Base-by-base conservation (phyloP, 2,329 filamentous ascomycete species). In the Alternaria ventricosa region DNA sequence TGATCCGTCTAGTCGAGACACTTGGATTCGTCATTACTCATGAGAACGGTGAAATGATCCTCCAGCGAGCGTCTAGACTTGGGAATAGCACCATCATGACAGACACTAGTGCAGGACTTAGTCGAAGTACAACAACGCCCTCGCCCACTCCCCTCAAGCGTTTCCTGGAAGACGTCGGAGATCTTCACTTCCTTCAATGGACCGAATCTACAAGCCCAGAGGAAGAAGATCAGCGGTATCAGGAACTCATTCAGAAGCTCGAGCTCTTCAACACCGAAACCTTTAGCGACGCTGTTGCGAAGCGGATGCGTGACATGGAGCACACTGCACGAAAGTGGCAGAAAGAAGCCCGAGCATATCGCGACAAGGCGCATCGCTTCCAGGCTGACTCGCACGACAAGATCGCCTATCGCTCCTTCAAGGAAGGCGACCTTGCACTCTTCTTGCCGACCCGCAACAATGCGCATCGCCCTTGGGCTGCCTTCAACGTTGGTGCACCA, bases 381-480 rank as follows among this genome's bases (percentile, higher is more conserved):
- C 92, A 96, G 69, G 91, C 90, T 73, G 96, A 98, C 74, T 90
- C 93, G 0, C 93, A 97, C 72, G 93, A 97, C 71, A 98, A 98
- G 84, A 97, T 99, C 75, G 94, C 96, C 3, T 97, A 96, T 78
- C 91, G 91, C 64, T 90, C 95, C 55, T 99, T 99, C 84, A 98
- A 97, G 76, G 94, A 97, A 79, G 95, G 96, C 8, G 96, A 99
- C 75, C 86, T 99, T 13, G 96, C 95, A 12, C 82, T 99, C 3
- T 99, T 99, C 83, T 83, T 99, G 44, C 96, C 96, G 0, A 99
- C 96, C 0, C 87, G 95, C 36, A 98, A 97, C 77, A 94, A 98
- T 80, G 92, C 92, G 41, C 96, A 94, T 5, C 92, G 95, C 15
- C 95, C 96, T 1, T 99, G 96, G 96, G 96, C 96, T 6, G 96